phyloP scores from a whole-genome alignment of 495 filamentous ascomycete species.

The Neurospora sp. region DNA sequence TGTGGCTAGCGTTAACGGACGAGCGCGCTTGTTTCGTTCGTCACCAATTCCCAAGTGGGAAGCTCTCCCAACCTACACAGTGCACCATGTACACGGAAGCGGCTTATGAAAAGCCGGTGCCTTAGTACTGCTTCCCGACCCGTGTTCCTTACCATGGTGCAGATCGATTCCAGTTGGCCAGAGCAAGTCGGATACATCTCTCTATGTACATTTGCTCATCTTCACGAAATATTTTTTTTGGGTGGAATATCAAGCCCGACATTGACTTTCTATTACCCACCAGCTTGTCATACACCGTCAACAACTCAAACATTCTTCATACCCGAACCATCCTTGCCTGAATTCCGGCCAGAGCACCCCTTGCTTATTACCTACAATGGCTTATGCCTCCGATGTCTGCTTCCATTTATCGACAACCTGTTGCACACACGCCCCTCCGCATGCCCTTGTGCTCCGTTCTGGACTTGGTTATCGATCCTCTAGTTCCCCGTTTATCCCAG shows the following conservation, averaged over 20 bases:
- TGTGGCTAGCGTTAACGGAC: slow-evolving; percentile 28
- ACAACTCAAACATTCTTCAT: slow-evolving; percentile 12
- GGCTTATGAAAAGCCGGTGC: slow-evolving; percentile 11
- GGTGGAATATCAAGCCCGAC: not conserved
- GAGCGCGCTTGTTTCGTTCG: slow-evolving; percentile 23
- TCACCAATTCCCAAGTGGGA: slow-evolving; percentile 7
- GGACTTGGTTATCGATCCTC: slow-evolving; percentile 21
- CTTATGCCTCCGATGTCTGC: slow-evolving; percentile 12
- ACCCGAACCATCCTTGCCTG: slow-evolving; percentile 13
- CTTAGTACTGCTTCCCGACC: not conserved
- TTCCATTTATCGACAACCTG: slow-evolving; percentile 5
- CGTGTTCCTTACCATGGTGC: not conserved
- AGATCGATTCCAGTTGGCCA: not conserved
- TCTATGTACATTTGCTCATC: not conserved
- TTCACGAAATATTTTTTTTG: not conserved
- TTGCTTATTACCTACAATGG: slow-evolving; percentile 8
- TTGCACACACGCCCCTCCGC: slow-evolving; percentile 19
- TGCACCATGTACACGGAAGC: slow-evolving; percentile 3
- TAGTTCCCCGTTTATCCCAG: slow-evolving; percentile 12
- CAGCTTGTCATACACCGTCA: slow-evolving; percentile 21
- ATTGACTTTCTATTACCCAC: not conserved
- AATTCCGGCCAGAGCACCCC: slow-evolving; percentile 11
- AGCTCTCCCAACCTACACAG: not conserved
- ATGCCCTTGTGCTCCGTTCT: slow-evolving; percentile 2
- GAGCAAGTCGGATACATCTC: not conserved